Evolutionary conservation across 352 stramenopile genomes (phyloP).

Genomic region (Globisporangium yorkense): DNA sequence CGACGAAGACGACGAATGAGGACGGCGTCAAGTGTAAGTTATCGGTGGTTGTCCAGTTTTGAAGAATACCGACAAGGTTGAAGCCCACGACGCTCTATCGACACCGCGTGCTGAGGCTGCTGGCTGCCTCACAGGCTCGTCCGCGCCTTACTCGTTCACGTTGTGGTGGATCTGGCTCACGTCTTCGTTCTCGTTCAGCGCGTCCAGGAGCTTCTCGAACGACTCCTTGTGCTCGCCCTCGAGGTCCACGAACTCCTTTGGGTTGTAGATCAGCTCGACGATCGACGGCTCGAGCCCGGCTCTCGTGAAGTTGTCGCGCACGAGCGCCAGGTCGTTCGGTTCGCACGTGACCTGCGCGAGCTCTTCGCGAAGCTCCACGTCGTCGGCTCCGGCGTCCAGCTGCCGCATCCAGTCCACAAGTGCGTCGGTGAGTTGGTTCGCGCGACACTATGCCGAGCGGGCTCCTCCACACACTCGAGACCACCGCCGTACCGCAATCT

Average conservation of each 20-base stretch:
- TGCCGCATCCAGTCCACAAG: conserved; percentile 10
- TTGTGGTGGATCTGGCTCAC: conserved; percentile 83
- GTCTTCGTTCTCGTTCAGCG: conserved; percentile 74
- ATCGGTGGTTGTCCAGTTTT: background rate
- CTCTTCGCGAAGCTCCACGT: conserved; percentile 55
- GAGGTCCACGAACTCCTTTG: conserved; percentile 73
- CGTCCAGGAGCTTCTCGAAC: conserved; percentile 76
- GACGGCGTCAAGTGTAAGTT: conserved; percentile 1
- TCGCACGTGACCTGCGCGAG: conserved; percentile 73
- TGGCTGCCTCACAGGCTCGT: background rate
- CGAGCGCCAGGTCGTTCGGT: conserved; percentile 48
- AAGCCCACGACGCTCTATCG: background rate
- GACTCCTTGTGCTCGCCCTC: conserved; percentile 36
- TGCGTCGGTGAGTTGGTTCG: background rate
- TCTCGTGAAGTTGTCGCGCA: conserved; percentile 48
- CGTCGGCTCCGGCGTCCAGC: conserved; percentile 66
- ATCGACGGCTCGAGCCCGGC: conserved; percentile 59
- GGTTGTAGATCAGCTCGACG: conserved; percentile 75
- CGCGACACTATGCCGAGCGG: background rate
- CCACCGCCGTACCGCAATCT: conserved; percentile 41
- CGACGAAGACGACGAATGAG: conserved; percentile 21
- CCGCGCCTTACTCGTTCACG: conserved; percentile 48
- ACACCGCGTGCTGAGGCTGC: background rate
- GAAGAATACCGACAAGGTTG: background rate
- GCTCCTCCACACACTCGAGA: background rate